Evolutionary conservation across 306 rosid genomes (phyloP).

Genomic region (Morella rubra): DNA sequence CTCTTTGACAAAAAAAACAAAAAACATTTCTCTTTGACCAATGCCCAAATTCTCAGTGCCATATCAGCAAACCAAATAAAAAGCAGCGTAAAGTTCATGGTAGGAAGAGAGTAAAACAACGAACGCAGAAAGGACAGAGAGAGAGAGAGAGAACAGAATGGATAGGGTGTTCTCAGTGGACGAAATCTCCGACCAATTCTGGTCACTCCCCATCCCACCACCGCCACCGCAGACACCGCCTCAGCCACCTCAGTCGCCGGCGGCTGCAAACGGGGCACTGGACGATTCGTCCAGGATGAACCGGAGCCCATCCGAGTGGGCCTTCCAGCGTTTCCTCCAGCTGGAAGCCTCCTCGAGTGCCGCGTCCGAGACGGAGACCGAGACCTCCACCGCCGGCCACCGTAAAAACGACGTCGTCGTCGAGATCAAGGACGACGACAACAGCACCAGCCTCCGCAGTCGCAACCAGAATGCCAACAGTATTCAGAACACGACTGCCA

Average conservation of each 20-base stretch:
- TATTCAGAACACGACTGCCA: neutral
- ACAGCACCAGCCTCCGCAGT: neutral
- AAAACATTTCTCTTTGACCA: no score
- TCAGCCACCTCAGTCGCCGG: neutral
- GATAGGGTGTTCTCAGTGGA: constrained; percentile 78
- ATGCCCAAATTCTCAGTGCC: neutral
- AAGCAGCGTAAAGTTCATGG: neutral
- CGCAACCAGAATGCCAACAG: neutral
- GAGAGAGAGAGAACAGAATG: constrained; percentile 35
- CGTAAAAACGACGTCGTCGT: constrained; percentile 32
- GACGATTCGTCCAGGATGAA: constrained; percentile 56
- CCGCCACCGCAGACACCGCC: constrained; percentile 4
- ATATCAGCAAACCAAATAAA: constrained; percentile 12
- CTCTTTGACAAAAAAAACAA: neutral
- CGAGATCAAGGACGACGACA: constrained; percentile 35
- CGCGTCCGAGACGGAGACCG: constrained; percentile 15
- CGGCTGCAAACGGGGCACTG: neutral
- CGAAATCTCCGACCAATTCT: constrained; percentile 67
- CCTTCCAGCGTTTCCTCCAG: constrained; percentile 70
- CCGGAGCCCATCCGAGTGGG: constrained; percentile 87
- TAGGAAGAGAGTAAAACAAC: neutral
- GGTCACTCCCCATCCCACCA: constrained; percentile 41
- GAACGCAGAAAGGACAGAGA: constrained; percentile 18
- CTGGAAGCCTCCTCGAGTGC: constrained; percentile 36
- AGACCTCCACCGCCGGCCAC: constrained; percentile 27